phyloP scores from a whole-genome alignment of 352 stramenopile genomes.

The Phytophthora ohioensis region DNA sequence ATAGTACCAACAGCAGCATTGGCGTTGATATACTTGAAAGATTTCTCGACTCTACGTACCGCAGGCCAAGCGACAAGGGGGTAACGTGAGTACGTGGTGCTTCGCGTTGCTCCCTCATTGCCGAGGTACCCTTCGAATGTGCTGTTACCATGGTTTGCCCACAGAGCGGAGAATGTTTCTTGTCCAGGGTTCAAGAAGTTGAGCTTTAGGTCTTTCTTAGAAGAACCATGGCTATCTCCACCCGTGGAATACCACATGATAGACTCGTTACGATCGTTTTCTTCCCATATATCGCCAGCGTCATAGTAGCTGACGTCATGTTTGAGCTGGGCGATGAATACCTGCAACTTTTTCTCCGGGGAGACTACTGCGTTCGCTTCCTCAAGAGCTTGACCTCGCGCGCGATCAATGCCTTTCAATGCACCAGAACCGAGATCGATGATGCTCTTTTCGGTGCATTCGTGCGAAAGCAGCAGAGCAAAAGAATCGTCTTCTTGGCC shows the following conservation, averaged over 20 bases:
- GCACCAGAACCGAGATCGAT: constrained; percentile 8
- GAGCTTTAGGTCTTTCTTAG: neutral
- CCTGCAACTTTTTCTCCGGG: neutral
- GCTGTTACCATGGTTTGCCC: constrained; percentile 3
- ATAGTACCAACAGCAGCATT: constrained; percentile 14
- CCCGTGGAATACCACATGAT: neutral
- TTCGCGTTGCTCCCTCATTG: constrained; percentile 7
- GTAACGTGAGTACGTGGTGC: too few species aligned
- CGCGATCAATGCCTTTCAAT: constrained; percentile 22
- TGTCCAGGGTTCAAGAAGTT: constrained; percentile 22
- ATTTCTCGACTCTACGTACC: constrained; percentile 11
- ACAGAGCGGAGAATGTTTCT: constrained; percentile 18
- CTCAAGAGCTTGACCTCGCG: constrained; percentile 14
- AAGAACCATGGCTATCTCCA: neutral
- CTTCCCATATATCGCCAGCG: neutral
- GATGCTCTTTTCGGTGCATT: constrained; percentile 23
- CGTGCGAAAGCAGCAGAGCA: constrained; percentile 21
- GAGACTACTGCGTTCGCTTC: constrained; percentile 21
- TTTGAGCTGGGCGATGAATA: constrained; percentile 24
- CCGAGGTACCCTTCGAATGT: constrained; percentile 13
- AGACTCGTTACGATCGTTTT: neutral
- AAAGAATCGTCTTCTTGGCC: constrained; percentile 10
- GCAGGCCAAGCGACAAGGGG: too few species aligned
- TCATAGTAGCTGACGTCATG: constrained; percentile 11
- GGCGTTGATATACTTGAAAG: constrained; percentile 12